These are phyloP conservation scores for Naganishia sp. DNA, from an alignment of 1,284 basidiomycete species.

Conservation along the genomic window DNA sequence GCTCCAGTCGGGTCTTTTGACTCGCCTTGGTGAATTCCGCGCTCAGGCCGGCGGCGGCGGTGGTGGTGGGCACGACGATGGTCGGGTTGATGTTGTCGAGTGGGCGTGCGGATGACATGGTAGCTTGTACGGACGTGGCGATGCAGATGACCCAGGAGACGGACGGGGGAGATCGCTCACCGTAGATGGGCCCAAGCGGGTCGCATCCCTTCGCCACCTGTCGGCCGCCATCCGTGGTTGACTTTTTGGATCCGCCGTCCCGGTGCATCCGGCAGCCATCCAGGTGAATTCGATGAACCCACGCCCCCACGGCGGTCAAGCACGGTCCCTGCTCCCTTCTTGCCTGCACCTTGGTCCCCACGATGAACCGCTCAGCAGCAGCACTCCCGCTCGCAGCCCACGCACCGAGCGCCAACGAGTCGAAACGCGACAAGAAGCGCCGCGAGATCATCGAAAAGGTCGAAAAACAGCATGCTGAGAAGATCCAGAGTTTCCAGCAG, in stretches of 20 bases:
- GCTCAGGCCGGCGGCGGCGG: background rate
- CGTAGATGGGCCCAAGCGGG: background rate
- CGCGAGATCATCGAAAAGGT: conserved; percentile 58
- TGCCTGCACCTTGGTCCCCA: background rate
- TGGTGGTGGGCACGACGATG: conserved; percentile 42
- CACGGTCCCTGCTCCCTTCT: background rate
- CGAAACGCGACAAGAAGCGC: conserved; percentile 57
- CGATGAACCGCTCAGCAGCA: conserved; percentile 15
- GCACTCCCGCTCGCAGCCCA: background rate
- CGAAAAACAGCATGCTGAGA: conserved; percentile 55
- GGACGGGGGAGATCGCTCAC: too few relatives aligned
- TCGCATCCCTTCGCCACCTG: too few relatives aligned
- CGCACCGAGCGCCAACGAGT: conserved; percentile 39
- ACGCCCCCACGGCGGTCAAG: background rate
- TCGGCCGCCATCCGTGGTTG: too few relatives aligned
- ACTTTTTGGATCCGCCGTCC: too few relatives aligned
- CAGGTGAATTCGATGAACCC: background rate
- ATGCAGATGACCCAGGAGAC: background rate
- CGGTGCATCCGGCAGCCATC: background rate
- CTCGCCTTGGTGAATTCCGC: conserved; percentile 3
- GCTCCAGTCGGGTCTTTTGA: conserved; percentile 28
- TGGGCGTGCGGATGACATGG: conserved; percentile 11
- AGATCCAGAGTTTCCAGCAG: conserved; percentile 55
- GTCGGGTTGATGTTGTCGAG: conserved; percentile 54
- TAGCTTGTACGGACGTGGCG: background rate